A percentile compares a stretch with the other conserved stretches of the same genome.
These are phyloP conservation scores for Jamesozyma spencerorum DNA, from an alignment of 805 yeast species.

Conservation along the genomic window DNA sequence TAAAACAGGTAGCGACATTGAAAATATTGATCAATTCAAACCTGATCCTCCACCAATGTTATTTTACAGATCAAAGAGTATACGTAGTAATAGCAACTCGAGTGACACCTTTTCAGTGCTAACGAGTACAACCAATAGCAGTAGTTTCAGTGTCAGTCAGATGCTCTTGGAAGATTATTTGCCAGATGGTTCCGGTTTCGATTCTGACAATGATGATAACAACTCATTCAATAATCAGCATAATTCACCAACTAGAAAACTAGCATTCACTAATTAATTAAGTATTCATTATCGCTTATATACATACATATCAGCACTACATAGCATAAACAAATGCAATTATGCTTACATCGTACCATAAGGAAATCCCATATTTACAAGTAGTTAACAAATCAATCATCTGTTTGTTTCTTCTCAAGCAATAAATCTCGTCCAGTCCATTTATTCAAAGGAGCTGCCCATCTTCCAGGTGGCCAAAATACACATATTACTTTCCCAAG, in stretches of 20 bases:
- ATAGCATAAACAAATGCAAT: no score
- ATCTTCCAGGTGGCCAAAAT: conserved; percentile 59
- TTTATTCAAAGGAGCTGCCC: conserved; percentile 32
- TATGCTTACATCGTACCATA: no score
- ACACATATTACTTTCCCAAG: conserved; percentile 64
- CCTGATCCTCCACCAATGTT: conserved; percentile 25
- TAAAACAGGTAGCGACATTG: conserved; percentile 3
- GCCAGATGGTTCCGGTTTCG: conserved; percentile 12
- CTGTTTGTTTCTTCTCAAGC: neutral
- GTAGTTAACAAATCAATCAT: neutral
- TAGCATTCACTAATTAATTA: conserved; percentile 1
- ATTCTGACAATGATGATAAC: conserved; percentile 10
- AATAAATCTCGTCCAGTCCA: conserved; percentile 20
- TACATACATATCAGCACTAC: neutral
- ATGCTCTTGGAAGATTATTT: conserved; percentile 15
- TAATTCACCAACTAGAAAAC: conserved; percentile 1
- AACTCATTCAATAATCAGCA: neutral
- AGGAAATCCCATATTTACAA: no score
- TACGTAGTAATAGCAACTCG: conserved; percentile 6
- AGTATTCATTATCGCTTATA: neutral
- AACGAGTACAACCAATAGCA: neutral
- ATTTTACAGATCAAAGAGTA: conserved; percentile 8
- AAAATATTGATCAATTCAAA: conserved; percentile 5
- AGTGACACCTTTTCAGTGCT: conserved; percentile 3
- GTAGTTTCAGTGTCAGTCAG: conserved; percentile 11